phyloP scores from a whole-genome alignment of 306 rosid genomes.

The Acmispon strigosus region DNA sequence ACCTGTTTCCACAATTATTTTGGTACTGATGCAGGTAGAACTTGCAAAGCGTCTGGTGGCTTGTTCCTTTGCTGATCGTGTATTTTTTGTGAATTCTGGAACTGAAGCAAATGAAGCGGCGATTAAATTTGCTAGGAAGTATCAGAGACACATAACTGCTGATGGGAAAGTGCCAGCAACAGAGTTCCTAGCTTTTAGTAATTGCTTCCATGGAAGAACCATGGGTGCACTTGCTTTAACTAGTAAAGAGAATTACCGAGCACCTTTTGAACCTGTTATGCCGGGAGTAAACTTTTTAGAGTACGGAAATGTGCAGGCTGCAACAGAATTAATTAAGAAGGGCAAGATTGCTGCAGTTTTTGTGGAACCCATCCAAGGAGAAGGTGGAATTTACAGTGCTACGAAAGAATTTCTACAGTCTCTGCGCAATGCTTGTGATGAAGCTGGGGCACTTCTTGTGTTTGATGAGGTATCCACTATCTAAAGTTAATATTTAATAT shows the following conservation, averaged over 20 bases:
- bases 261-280: slow-evolving; percentile 95
- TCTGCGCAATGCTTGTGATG: slow-evolving; percentile 73
- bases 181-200: slow-evolving; percentile 72
- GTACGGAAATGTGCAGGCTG: slow-evolving; percentile 69
- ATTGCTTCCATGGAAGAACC: slow-evolving; percentile 91
- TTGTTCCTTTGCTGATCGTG: slow-evolving; percentile 82
- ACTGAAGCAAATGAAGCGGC: slow-evolving; percentile 98
- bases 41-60: slow-evolving; percentile 72
- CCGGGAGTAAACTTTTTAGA: slow-evolving; percentile 86
- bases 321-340: slow-evolving; percentile 44
- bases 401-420: slow-evolving; percentile 75
- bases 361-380: slow-evolving; percentile 95
- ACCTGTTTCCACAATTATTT: not conserved
- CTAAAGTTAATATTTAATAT: not conserved
- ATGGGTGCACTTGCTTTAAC: slow-evolving; percentile 94
- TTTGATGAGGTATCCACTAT: slow-evolving; percentile 70
- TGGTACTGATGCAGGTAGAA: slow-evolving; percentile 53
- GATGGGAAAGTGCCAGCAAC: slow-evolving; percentile 50
- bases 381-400: slow-evolving; percentile 86
- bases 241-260: slow-evolving; percentile 79
- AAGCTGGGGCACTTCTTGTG: slow-evolving; percentile 69
- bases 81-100: slow-evolving; percentile 82
- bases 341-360: slow-evolving; percentile 82
- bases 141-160: slow-evolving; percentile 51
- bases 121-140: slow-evolving; percentile 81